Conservation (phyloP, 2,329 filamentous ascomycete species). For the Lecanosticta acicola region DNA sequence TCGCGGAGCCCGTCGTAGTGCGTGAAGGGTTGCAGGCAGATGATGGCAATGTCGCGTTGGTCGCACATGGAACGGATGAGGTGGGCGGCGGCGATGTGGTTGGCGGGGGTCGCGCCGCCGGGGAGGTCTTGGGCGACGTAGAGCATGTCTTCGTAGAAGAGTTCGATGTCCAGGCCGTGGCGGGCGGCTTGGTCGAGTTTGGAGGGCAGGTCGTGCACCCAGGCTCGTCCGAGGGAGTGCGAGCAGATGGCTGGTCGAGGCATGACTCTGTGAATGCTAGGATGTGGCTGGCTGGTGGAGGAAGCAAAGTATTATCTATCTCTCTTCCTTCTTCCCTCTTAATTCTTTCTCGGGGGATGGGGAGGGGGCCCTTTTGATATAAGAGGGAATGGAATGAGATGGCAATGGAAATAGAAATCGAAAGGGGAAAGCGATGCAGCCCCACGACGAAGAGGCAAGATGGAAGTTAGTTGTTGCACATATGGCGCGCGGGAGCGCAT, state of each 20-base stretch:
- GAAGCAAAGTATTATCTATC: neutral
- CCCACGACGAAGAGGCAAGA: no score
- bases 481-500: no score
- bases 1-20: constrained; percentile 71
- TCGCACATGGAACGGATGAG: constrained; percentile 55
- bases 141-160: constrained; percentile 72
- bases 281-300: neutral
- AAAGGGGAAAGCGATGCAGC: neutral
- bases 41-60: constrained; percentile 51
- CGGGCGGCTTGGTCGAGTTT: constrained; percentile 64
- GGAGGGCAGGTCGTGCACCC: constrained; percentile 59
- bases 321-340: neutral
- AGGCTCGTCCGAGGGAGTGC: constrained; percentile 69
- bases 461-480: no score
- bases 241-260: constrained; percentile 62
- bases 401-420: no score
- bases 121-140: constrained; percentile 50
- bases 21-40: constrained; percentile 70
- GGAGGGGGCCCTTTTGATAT: neutral
- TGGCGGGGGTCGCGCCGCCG: constrained; percentile 41
- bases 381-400: neutral
- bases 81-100: constrained; percentile 52
- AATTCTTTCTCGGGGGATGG: no score
- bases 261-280: neutral
- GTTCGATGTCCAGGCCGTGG: constrained; percentile 66